phyloP scores from a whole-genome alignment of 2,329 filamentous ascomycete genomes.

The Aurifilum marmelostoma region DNA sequence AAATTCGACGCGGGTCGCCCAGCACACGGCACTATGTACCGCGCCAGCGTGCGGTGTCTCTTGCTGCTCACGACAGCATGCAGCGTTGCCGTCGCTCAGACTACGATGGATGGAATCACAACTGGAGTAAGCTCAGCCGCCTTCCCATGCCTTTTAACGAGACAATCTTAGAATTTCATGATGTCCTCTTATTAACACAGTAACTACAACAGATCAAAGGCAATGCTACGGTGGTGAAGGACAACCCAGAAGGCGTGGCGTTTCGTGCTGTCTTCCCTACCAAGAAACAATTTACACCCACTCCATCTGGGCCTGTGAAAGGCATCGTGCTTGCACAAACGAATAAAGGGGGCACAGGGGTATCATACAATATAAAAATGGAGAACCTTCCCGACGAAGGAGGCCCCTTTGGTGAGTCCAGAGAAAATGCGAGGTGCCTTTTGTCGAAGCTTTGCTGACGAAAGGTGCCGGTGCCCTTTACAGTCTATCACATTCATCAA shows the following conservation, averaged over 20 bases:
- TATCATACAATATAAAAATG: constrained; percentile 37
- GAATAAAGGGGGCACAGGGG: constrained; percentile 36
- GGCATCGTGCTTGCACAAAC: constrained; percentile 37
- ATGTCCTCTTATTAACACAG: neutral
- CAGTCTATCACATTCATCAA: constrained; percentile 75
- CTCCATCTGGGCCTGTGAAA: constrained; percentile 17
- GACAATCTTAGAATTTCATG: neutral
- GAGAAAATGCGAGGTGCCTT: neutral
- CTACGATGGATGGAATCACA: neutral
- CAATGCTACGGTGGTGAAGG: constrained; percentile 23
- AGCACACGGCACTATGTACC: neutral
- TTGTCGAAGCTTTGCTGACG: constrained; percentile 28
- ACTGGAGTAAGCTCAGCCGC: neutral
- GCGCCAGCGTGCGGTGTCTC: neutral
- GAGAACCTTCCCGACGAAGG: constrained; percentile 39
- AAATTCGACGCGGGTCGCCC: neutral
- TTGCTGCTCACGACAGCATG: neutral
- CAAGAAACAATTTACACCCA: constrained; percentile 18
- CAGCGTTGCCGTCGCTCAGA: neutral
- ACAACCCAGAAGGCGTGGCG: constrained; percentile 16
- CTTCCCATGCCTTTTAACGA: too few relatives aligned
- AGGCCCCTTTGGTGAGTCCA: constrained; percentile 39
- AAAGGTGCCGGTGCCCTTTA: neutral
- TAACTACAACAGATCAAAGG: constrained; percentile 8
- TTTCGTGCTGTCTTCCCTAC: constrained; percentile 22